Conservation (phyloP, 2,329 filamentous ascomycete genomes). For the Parastagonospora avenae region DNA sequence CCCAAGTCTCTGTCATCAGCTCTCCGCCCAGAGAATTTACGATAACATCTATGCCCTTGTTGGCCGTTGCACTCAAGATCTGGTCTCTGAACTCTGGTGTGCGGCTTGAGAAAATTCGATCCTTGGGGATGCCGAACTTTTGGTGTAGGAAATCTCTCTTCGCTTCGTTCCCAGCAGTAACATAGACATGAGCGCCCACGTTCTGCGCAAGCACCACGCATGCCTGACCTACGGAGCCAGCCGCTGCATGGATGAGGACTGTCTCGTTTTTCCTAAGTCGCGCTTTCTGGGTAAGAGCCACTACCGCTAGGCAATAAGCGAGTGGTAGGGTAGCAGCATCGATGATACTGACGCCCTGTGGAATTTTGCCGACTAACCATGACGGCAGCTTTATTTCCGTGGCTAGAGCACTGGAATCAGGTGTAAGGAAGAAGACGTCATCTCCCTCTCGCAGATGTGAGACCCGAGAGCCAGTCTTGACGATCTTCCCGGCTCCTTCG, state of each 20-base stretch:
- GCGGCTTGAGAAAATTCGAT: not conserved
- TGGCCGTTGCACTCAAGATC: not conserved
- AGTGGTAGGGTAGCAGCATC: not conserved
- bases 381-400: too few relatives aligned
- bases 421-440: not conserved
- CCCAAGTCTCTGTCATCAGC: conserved; percentile 47
- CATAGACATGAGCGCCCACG: conserved; percentile 10
- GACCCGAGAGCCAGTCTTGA: not conserved
- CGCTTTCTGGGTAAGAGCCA: conserved; percentile 5
- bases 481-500: not conserved
- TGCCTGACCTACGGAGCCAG: conserved; percentile 31
- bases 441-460: not conserved
- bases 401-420: too few relatives aligned
- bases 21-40: conserved; percentile 30
- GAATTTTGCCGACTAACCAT: not conserved
- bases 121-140: not conserved
- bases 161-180: conserved; percentile 11
- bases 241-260: conserved; percentile 33
- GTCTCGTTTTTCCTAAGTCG: conserved; percentile 35
- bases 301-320: not conserved
- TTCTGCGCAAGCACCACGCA: conserved; percentile 22
- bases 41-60: conserved; percentile 34
- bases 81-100: not conserved
- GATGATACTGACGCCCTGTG: not conserved
- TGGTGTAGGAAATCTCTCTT: not conserved